Base-by-base conservation (phyloP, 768 basidiomycete species). In the Leccinum aurantiacum region DNA sequence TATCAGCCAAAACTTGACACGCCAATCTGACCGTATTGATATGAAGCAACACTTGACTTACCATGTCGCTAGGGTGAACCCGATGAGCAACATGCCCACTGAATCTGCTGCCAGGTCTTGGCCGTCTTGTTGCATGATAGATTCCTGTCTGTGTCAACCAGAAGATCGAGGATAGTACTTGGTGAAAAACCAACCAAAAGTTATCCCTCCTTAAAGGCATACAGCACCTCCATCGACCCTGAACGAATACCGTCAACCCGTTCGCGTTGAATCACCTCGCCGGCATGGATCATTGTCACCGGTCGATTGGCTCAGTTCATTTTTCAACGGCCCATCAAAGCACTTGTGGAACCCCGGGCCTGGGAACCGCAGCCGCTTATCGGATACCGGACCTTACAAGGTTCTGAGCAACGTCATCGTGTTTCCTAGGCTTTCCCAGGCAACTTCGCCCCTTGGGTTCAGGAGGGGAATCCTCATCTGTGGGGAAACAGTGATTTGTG, bases 1-100 rank as follows among this genome's bases (percentile, higher is more conserved):
- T 5, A 19, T 29, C 27, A 59, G 24, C 29, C 48, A 50, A 50
- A 49, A 25, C 17, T 19, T 46, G n/a, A 10, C 19, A 13, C 1
- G 5, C 48, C 4, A 3, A 44, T 44, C n/a, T 44, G 44, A 44
- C 10, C n/a, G 2, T 44, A 44, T 44, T 4, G 41, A 48, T 22
- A 33, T 22, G 5, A 2, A 3, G 17, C 8, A 24, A 15, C 10
- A 29, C 14, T 5, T 13, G 14, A 51, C 60, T 57, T 25, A 64
- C 62, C 59, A 66, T 1, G 62, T 65, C 13, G 65, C 58, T 6
- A 64, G n/a, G n/a, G 56, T 54, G n/a, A 46, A 60, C 41, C 54
- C 62, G 27, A 66, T 47, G 22, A 64, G 52, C 31, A 57, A 2
- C 62, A 64, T 51, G 2, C 59, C 65, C 57, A 67, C 22, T 14